A percentile compares a stretch with the other conserved stretches of the same genome.
Evolutionary conservation across 352 stramenopile genomes (phyloP).

Genomic region (Phytophthora fragariaefolia): DNA sequence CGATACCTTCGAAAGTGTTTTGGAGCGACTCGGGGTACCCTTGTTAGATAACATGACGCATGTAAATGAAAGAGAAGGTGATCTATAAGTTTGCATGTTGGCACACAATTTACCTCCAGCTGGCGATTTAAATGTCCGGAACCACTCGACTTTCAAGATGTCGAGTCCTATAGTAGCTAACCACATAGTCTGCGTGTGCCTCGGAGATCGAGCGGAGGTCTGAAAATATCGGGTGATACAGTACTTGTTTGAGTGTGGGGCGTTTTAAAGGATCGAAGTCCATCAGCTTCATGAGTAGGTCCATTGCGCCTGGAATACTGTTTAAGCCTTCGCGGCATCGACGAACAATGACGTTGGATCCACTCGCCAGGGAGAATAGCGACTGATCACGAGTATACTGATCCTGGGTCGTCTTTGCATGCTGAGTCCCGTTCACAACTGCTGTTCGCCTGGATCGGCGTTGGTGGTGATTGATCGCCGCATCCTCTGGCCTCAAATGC

Average conservation of each 20-base stretch:
- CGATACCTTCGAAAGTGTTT: slow-evolving; percentile 33
- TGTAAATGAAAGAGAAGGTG: slow-evolving; percentile 33
- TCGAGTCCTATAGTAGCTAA: slow-evolving; percentile 57
- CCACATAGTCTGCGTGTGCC: slow-evolving; percentile 52
- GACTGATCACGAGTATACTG: slow-evolving; percentile 54
- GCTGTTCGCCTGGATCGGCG: slow-evolving; percentile 30
- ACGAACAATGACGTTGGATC: slow-evolving; percentile 56
- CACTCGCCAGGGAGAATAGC: slow-evolving; percentile 56
- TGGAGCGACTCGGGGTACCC: slow-evolving; percentile 15
- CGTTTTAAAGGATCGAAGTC: slow-evolving; percentile 66
- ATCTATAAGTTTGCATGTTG: too few species aligned
- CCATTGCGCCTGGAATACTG: slow-evolving; percentile 47
- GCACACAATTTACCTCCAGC: too few species aligned
- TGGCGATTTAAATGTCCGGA: slow-evolving; percentile 54
- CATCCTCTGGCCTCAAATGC: slow-evolving; percentile 58
- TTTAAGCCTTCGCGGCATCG: slow-evolving; percentile 59
- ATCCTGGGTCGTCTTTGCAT: slow-evolving; percentile 29
- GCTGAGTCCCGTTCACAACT: slow-evolving; percentile 11
- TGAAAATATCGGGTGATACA: slow-evolving; percentile 69
- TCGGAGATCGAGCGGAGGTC: slow-evolving; percentile 30
- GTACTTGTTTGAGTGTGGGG: slow-evolving; percentile 71
- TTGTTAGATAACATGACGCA: slow-evolving; percentile 39
- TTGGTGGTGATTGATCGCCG: slow-evolving; percentile 20
- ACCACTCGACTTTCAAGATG: slow-evolving; percentile 18
- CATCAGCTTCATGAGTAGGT: slow-evolving; percentile 61